A percentile compares a stretch with the other conserved stretches of the same genome.
Evolutionary conservation across 352 stramenopile genomes (phyloP).

Genomic region (Globisporangium nunn): DNA sequence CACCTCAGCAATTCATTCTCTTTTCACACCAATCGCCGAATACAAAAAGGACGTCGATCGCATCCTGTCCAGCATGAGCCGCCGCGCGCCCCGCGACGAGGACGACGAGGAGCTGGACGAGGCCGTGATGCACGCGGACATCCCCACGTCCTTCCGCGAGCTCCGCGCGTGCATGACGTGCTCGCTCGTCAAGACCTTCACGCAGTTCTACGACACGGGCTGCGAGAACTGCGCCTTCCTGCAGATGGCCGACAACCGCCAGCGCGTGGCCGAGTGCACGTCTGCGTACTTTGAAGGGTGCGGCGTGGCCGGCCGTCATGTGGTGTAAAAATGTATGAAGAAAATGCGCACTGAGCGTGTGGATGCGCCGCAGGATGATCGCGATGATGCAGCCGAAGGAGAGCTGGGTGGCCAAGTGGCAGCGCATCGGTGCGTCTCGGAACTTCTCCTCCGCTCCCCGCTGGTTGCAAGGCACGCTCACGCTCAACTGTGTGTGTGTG

Average conservation of each 20-base stretch:
- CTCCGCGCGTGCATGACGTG: slow-evolving; percentile 86
- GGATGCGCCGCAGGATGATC: slow-evolving; percentile 43
- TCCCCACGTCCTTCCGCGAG: slow-evolving; percentile 85
- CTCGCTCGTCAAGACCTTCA: slow-evolving; percentile 87
- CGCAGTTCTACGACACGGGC: slow-evolving; percentile 87
- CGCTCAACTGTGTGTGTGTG: not conserved
- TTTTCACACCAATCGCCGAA: not conserved
- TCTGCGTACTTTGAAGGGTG: slow-evolving; percentile 86
- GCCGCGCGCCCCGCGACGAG: slow-evolving; percentile 46
- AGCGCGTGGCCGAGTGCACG: slow-evolving; percentile 84
- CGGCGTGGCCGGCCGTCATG: slow-evolving; percentile 1
- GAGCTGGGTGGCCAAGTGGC: slow-evolving; percentile 88
- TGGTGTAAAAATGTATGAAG: no score
- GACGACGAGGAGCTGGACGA: slow-evolving; percentile 83
- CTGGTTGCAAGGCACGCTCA: not conserved
- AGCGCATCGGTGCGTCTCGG: slow-evolving; percentile 58
- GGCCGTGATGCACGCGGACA: slow-evolving; percentile 74
- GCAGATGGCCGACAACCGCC: slow-evolving; percentile 87
- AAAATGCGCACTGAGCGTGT: not conserved
- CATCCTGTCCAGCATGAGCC: slow-evolving; percentile 23
- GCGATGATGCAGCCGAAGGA: slow-evolving; percentile 87
- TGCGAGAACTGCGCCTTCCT: slow-evolving; percentile 87
- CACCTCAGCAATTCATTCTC: not conserved
- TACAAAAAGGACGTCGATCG: not conserved
- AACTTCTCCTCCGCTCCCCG: not conserved